phyloP scores from a whole-genome alignment of 2,329 filamentous ascomycete genomes.

The Nannizzia gypsea region DNA sequence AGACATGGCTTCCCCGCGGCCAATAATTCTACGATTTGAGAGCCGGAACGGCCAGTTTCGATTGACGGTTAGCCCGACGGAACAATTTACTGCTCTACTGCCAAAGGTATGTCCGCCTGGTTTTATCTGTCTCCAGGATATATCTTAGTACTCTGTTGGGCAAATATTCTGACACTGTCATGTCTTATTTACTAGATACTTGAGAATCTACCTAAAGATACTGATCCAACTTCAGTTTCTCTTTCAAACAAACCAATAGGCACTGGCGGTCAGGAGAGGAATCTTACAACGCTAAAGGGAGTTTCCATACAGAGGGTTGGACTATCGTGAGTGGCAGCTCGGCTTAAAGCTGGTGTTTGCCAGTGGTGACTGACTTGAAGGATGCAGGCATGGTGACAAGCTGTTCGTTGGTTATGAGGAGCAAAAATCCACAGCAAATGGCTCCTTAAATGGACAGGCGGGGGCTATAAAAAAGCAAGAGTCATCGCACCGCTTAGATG shows the following conservation, averaged over 20 bases:
- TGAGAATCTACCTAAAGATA: slow-evolving; percentile 47
- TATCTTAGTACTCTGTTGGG: background rate
- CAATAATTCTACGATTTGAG: slow-evolving; percentile 75
- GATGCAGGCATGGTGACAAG: slow-evolving; percentile 68
- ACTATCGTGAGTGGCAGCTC: slow-evolving; percentile 37
- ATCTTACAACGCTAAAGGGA: slow-evolving; percentile 41
- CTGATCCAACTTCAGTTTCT: slow-evolving; percentile 43
- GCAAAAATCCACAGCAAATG: slow-evolving; percentile 41
- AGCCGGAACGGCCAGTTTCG: slow-evolving; percentile 89
- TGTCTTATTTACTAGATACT: slow-evolving; percentile 33
- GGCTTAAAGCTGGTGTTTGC: background rate
- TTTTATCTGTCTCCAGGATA: background rate
- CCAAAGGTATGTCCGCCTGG: slow-evolving; percentile 27
- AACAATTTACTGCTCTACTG: slow-evolving; percentile 54
- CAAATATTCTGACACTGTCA: background rate
- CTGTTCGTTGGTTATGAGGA: slow-evolving; percentile 75
- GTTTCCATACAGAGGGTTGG: slow-evolving; percentile 47
- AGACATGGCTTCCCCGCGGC: slow-evolving; percentile 29
- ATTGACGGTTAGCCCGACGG: slow-evolving; percentile 60
- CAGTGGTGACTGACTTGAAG: background rate
- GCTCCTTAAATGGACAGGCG: slow-evolving; percentile 25
- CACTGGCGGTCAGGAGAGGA: slow-evolving; percentile 42
- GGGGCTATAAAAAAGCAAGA: slow-evolving; percentile 16
- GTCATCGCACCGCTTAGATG: slow-evolving; percentile 27
- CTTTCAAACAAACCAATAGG: slow-evolving; percentile 51